Evolutionary conservation across 2,329 filamentous ascomycete genomes (phyloP), one percentile per base, ranked within the genome.

Genomic region (Pseudopithomyces maydicus): DNA sequence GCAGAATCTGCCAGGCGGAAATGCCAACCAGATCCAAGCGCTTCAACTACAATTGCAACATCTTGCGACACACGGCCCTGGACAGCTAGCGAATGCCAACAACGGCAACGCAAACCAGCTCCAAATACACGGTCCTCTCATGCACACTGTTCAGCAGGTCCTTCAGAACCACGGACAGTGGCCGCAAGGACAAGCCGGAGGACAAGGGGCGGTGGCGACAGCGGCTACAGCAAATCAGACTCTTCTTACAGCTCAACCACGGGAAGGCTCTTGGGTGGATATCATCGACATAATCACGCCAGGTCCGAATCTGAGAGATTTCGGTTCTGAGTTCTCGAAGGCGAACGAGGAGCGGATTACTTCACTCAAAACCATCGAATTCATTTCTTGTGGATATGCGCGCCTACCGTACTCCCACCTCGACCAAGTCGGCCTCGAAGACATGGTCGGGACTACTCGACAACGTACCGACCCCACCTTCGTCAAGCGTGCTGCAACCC

Each of bases 331-430:
- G 7, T 67, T 71, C 50, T 76, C 75, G 38, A 68, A 71, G 61
- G 67, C 71, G 8, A 60, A 70, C 22, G 54, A 54, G 38, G 63
- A 59, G 19, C 64, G 62, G 36, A 47, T n/a, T 2, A 77, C 77
- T 3, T 68, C 68, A 20, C 68, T 84, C 1, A 61, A 69, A 53
- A 69, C 70, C 14, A 72, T 88, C 29, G 77, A 79, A 1, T 82
- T 89, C 72, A 81, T 81, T 32, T 88, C 85, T 0, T 89, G 86
- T 66, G 87, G 87, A 49, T 89, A 89, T 64, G 83, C 81, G 33
- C 70, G 74, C 6, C 68, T 88, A 1, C 57, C 61, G 52, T 52
- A 65, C 54, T 39, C 59, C 26, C 2, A 55, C 0, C 71, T 77
- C 41, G 74, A 78, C 39, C 76, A 80, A 58, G 43, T 55, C 8